phyloP scores from a whole-genome alignment of 768 basidiomycete species.

The Lactifluus rugatus region DNA sequence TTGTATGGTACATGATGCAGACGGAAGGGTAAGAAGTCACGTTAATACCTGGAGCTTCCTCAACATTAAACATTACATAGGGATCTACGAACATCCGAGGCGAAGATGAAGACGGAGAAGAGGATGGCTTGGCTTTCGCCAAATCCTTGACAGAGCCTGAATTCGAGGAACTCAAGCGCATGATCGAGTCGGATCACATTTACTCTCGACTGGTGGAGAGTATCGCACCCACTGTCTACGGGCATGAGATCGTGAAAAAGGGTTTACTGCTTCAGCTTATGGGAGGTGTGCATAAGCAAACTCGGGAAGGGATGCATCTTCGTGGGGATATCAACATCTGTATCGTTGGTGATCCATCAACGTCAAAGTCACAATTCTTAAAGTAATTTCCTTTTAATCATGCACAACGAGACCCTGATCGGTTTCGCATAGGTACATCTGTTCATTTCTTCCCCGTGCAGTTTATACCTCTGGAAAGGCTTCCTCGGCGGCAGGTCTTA shows the following conservation, averaged over 20 bases:
- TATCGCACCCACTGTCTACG: conserved; percentile 97
- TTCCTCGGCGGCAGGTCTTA: conserved; percentile 96
- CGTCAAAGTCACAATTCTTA: conserved; percentile 96
- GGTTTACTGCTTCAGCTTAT: conserved; percentile 91
- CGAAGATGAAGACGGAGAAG: conserved; percentile 73
- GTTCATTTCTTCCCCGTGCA: conserved; percentile 93
- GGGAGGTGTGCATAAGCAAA: conserved; percentile 98
- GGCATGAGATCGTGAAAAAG: conserved; percentile 98
- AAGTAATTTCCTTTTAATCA: conserved; percentile 52
- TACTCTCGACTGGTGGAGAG: conserved; percentile 89
- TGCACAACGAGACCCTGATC: not conserved
- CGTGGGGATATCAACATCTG: conserved; percentile 98
- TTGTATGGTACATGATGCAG: conserved; percentile 92
- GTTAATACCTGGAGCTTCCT: not conserved
- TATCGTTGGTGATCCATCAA: conserved; percentile 94
- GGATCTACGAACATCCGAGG: conserved; percentile 82
- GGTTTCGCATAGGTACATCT: conserved; percentile 65
- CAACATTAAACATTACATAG: conserved; percentile 30
- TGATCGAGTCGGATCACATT: conserved; percentile 93
- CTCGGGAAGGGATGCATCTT: conserved; percentile 93
- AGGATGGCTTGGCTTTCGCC: conserved; percentile 75
- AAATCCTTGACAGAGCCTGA: conserved; percentile 87
- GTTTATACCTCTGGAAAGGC: conserved; percentile 99
- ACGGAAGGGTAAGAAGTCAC: conserved; percentile 60
- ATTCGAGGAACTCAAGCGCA: conserved; percentile 85